Percentiles rank a stretch among this genome's conserved stretches.
These are phyloP conservation scores for Cajanus cajan DNA, from an alignment of 306 rosid genomes.

Conservation along the genomic window DNA sequence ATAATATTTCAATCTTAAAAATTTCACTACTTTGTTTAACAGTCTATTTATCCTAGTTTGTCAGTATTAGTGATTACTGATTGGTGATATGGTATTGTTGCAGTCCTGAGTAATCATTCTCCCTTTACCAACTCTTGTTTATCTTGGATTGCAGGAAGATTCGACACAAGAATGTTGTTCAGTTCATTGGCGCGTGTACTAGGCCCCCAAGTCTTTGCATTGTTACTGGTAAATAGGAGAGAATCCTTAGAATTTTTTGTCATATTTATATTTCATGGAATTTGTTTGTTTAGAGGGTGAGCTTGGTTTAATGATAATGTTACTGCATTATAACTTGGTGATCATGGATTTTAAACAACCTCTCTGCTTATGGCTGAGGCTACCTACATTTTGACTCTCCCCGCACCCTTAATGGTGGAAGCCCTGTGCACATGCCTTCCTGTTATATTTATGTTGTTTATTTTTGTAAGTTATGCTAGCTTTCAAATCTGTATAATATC, in stretches of 20 bases:
- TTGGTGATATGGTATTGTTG: conserved; percentile 6
- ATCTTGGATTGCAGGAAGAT: conserved; percentile 72
- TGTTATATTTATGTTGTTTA: neutral
- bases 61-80: neutral
- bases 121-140: conserved; percentile 24
- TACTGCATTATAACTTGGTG: conserved; percentile 10
- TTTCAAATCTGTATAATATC: conserved; percentile 28
- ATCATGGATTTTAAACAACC: neutral
- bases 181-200: conserved; percentile 97
- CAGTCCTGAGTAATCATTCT: conserved; percentile 11
- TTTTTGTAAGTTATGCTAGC: neutral
- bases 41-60: conserved; percentile 7
- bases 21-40: conserved; percentile 6
- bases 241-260: neutral
- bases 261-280: conserved; percentile 8
- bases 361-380: neutral
- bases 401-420: conserved; percentile 13
- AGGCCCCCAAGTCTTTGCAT: conserved; percentile 87
- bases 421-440: conserved; percentile 17
- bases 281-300: conserved; percentile 28
- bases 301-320: neutral
- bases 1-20: neutral
- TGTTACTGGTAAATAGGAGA: conserved; percentile 74
- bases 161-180: conserved; percentile 98
- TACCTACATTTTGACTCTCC: conserved; percentile 9